Base-by-base conservation (phyloP, 352 stramenopile genomes). In the Phytophthora vignae region DNA sequence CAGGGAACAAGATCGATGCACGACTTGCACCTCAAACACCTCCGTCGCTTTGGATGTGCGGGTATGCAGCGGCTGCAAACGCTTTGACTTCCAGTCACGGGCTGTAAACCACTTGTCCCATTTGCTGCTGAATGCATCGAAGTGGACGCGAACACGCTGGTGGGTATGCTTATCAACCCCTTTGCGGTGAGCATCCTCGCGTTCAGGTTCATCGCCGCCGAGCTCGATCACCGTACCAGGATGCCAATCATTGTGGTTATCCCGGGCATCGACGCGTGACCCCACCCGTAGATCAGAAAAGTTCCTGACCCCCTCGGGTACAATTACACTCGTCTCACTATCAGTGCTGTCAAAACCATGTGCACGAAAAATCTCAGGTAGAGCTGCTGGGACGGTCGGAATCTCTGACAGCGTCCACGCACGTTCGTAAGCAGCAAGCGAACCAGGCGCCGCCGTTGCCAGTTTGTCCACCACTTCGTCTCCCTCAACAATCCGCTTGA, bases 11-110 rank as follows among this genome's bases (percentile, higher is more conserved):
- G 78, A 79, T 31, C 87, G 85, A 63, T 93, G 85, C 1, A 93
- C 81, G 14, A 94, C 85, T 76, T 94, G 87, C 0, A 93, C 87
- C 61, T 94, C 87, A 64, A 93, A 92, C 3, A 94, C 85, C 55
- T 93, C 84, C 3, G 77, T 84, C 27, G 66, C 55, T 10, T 60
- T 84, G 1, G 78, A 83, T 15, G 74, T 86, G 12, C 66, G 69
- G 19, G 77, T 79, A 29, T 87, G 63, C 19, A 89, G 59, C 4
- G 84, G 81, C 21, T 79, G 46, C 15, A 94, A 56, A n/a, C 81
- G 79, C 29, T 82, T 74, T 17, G 87, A 70, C 12, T 69, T 68
- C 87, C 87, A 94, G 48, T 94, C 87, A 14, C 68, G 55, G 7
- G 56, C 57, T 1, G 76, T 78, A 60, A 90, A 94, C 87, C 85